These are phyloP conservation scores for Penicillium sp. DNA, from an alignment of 2,329 filamentous ascomycete genomes.

Conservation along the genomic window DNA sequence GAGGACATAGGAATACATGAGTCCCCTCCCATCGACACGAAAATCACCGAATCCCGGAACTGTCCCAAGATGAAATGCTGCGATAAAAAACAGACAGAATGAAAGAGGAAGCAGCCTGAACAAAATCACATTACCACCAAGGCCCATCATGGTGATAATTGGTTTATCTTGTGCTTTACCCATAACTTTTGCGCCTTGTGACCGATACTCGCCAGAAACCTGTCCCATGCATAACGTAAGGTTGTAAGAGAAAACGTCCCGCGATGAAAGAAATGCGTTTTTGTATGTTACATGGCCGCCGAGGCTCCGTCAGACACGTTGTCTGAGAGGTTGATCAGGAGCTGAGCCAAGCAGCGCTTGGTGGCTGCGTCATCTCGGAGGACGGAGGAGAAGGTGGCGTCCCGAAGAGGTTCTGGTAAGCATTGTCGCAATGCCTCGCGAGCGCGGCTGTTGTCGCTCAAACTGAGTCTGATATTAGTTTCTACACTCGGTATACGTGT, in stretches of 20 bases:
- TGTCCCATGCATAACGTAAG: slow-evolving; percentile 44
- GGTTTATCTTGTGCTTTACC: slow-evolving; percentile 20
- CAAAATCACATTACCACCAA: slow-evolving; percentile 7
- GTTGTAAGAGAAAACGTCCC: slow-evolving; percentile 31
- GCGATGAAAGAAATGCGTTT: slow-evolving; percentile 35
- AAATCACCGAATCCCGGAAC: slow-evolving; percentile 23
- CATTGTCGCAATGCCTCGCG: slow-evolving; percentile 94
- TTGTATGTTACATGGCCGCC: slow-evolving; percentile 40
- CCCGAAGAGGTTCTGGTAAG: slow-evolving; percentile 94
- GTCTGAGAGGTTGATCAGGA: slow-evolving; percentile 94
- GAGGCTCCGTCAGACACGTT: slow-evolving; percentile 63
- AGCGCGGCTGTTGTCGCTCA: slow-evolving; percentile 94
- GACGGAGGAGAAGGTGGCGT: slow-evolving; percentile 95
- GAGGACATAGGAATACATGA: slow-evolving; percentile 28
- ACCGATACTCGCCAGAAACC: slow-evolving; percentile 42
- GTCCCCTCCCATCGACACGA: slow-evolving; percentile 22
- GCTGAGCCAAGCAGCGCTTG: slow-evolving; percentile 94
- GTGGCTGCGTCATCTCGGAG: slow-evolving; percentile 95
- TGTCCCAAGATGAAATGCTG: slow-evolving; percentile 21
- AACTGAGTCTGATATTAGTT: slow-evolving; percentile 48
- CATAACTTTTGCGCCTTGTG: slow-evolving; percentile 39
- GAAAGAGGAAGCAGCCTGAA: slow-evolving; percentile 14
- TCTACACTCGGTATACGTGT: neutral
- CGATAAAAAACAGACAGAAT: slow-evolving; percentile 19
- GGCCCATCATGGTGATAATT: slow-evolving; percentile 6